Conservation (phyloP, 768 basidiomycete species). For the Solioccasus polychromus region DNA sequence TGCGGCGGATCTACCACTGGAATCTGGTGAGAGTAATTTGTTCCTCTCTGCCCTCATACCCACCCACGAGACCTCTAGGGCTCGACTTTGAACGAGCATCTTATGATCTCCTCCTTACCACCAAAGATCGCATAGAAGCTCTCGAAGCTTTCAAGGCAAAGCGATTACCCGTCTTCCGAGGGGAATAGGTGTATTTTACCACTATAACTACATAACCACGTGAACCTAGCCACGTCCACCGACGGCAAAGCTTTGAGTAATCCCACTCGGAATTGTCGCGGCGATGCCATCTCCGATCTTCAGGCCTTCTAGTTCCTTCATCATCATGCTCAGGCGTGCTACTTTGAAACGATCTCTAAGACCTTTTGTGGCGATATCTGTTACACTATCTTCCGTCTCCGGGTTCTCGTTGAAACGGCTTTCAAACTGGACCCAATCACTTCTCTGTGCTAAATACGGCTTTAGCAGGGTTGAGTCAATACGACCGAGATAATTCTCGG, state of each 20-base stretch:
- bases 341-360: constrained; percentile 60
- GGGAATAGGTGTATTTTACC: constrained; percentile 50
- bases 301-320: constrained; percentile 80
- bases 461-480: constrained; percentile 84
- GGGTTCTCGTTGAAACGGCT: constrained; percentile 70
- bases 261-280: constrained; percentile 56
- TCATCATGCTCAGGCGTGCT: constrained; percentile 76
- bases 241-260: constrained; percentile 53
- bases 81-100: constrained; percentile 88
- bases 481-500: constrained; percentile 87
- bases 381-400: constrained; percentile 41
- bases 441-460: constrained; percentile 87
- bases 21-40: constrained; percentile 49
- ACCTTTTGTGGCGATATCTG: constrained; percentile 39
- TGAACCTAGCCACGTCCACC: constrained; percentile 41
- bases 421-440: constrained; percentile 87
- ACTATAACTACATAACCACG: not conserved
- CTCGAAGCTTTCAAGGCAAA: constrained; percentile 86
- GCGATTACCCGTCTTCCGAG: constrained; percentile 72
- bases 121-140: constrained; percentile 79
- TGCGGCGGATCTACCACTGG: constrained; percentile 74
- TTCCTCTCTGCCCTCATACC: not conserved
- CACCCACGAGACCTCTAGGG: constrained; percentile 39
- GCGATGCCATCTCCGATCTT: constrained; percentile 55
- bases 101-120: constrained; percentile 76